Base-by-base conservation (phyloP, 1,139 yeast genomes). In the Kodamaea plutei region DNA sequence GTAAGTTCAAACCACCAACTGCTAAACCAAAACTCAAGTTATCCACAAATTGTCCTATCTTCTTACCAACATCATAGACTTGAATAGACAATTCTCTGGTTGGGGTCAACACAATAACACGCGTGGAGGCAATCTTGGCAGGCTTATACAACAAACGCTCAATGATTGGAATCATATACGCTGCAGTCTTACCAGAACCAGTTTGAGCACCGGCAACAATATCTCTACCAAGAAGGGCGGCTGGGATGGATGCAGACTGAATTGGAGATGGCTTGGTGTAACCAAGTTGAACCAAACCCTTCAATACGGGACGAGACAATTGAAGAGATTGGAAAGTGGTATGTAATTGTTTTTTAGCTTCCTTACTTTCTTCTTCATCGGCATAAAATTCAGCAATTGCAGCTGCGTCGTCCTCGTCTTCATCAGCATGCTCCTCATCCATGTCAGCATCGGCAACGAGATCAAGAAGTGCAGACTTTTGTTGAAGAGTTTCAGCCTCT, bases 201-300 rank as follows among this genome's bases (percentile, higher is more conserved):
- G 99, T 91, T 16, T 85, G 95, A 21, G 98, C 98, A 65, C 97
- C 97, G n/a, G 98, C 99, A 45, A 91, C 96, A 33, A 91, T 77
- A 56, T 87, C 96, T 52, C 85, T 89, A 46, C 98, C 98, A 43
- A 84, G 60, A 26, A 91, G 69, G 0, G 96, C 96, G 34, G 89
- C 79, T 7, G 99, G 98, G 41, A 91, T 88, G 9, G 95, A 78
- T 2, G 96, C 87, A 35, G 91, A 71, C 63, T 91, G 98, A 64
- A 93, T 85, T 10, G 96, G 95, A 0, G 96, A 84, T 9, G 98
- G 98, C 30, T 73, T 73, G 8, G 79, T 56, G 55, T 89, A 93
- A 4, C 95, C 95, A 28, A 93, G 66, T 15, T 79, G 78, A 8
- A 84, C 69, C 33, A 93, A 63, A 26, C 95, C 95, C 49, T 84